These are phyloP conservation scores for Wickerhamiella vanderwaltii DNA, from an alignment of 805 yeast genomes.

Conservation along the genomic window DNA sequence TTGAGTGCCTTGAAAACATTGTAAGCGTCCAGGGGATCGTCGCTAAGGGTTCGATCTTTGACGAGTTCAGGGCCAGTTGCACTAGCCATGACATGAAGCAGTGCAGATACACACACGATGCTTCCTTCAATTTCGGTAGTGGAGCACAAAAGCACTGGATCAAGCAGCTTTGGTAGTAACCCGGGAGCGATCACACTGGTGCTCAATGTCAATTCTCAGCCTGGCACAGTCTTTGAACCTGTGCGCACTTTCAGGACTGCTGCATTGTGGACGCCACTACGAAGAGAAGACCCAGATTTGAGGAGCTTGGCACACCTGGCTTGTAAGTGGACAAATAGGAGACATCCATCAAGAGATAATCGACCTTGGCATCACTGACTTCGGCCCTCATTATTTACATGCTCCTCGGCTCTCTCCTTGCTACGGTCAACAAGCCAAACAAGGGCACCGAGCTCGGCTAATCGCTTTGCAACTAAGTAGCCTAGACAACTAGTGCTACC, in stretches of 20 bases:
- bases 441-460: slow-evolving; percentile 23
- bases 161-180: slow-evolving; percentile 30
- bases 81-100: slow-evolving; percentile 27
- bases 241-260: slow-evolving; percentile 30
- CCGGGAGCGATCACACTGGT: slow-evolving; percentile 38
- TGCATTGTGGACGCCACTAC: slow-evolving; percentile 35
- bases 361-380: slow-evolving; percentile 18
- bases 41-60: slow-evolving; percentile 26
- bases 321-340: slow-evolving; percentile 33
- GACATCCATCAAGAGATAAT: slow-evolving; percentile 19
- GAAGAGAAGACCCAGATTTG: slow-evolving; percentile 23
- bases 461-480: not conserved
- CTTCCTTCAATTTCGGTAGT: slow-evolving; percentile 29
- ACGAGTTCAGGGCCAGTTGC: slow-evolving; percentile 28
- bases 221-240: slow-evolving; percentile 30
- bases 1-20: slow-evolving; percentile 36
- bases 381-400: slow-evolving; percentile 25
- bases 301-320: slow-evolving; percentile 29
- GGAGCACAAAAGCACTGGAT: slow-evolving; percentile 27
- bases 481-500: slow-evolving; percentile 13
- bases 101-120: slow-evolving; percentile 37
- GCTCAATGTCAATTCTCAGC: slow-evolving; percentile 37
- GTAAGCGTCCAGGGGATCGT: slow-evolving; percentile 22
- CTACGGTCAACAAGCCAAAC: slow-evolving; percentile 32
- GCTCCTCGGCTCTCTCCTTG: slow-evolving; percentile 25